Evolutionary conservation across 306 rosid species (phyloP).

Genomic region (Delonix regia): DNA sequence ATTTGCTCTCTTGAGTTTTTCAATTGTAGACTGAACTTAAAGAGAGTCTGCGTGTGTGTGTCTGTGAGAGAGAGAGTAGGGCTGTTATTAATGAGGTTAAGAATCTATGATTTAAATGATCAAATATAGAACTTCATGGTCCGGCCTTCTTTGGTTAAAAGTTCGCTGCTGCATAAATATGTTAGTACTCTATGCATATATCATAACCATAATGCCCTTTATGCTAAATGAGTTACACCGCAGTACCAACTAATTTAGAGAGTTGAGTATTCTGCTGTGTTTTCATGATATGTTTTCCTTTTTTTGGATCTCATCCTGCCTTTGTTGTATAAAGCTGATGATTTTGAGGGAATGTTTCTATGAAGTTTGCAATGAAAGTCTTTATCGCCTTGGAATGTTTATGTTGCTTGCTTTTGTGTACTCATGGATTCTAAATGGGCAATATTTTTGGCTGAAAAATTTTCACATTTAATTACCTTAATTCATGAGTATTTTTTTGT

Average conservation of each 20-base stretch:
- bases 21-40: background rate
- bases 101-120: background rate
- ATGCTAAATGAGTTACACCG: background rate
- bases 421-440: conserved; percentile 22
- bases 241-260: background rate
- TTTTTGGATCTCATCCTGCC: background rate
- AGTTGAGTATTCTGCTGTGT: conserved; percentile 13
- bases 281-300: background rate
- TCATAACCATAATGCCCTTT: background rate
- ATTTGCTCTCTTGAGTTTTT: background rate
- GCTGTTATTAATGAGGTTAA: background rate
- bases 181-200: background rate
- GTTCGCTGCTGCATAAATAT: background rate
- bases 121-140: background rate
- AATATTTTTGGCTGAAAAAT: background rate
- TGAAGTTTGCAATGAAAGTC: background rate
- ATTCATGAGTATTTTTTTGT: background rate
- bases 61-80: background rate
- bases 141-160: background rate
- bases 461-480: background rate
- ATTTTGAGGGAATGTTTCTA: background rate
- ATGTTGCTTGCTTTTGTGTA: background rate
- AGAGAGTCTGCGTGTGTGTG: background rate
- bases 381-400: conserved; percentile 12
- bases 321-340: background rate